These are phyloP conservation scores for Centella asiatica DNA, from an alignment of 129 eudicot genomes.

Conservation along the genomic window DNA sequence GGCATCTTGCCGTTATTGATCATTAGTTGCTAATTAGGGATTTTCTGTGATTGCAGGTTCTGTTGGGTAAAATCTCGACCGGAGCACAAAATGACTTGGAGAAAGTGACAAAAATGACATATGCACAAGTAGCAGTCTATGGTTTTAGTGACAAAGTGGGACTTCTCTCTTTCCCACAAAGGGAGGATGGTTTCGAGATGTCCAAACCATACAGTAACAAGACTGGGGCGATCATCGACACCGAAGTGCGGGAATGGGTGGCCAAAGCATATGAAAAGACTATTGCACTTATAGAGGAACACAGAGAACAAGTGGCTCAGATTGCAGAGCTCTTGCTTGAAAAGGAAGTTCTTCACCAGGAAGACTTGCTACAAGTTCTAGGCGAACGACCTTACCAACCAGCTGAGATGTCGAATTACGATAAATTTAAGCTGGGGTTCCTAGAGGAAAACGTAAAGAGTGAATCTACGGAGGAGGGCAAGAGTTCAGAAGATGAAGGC, in stretches of 20 bases:
- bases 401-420: constrained; percentile 67
- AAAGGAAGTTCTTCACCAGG: constrained; percentile 92
- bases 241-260: constrained; percentile 90
- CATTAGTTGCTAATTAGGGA: background rate
- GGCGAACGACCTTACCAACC: constrained; percentile 86
- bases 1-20: background rate
- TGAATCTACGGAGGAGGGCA: constrained; percentile 15
- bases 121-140: constrained; percentile 89
- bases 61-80: constrained; percentile 80
- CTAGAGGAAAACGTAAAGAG: constrained; percentile 33
- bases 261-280: constrained; percentile 65
- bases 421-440: constrained; percentile 73
- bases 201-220: constrained; percentile 86
- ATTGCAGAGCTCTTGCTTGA: constrained; percentile 76
- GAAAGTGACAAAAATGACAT: constrained; percentile 92
- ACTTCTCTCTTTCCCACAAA: constrained; percentile 71
- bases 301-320: constrained; percentile 71
- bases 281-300: constrained; percentile 50
- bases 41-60: constrained; percentile 36
- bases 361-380: constrained; percentile 61
- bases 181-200: constrained; percentile 82
- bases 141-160: constrained; percentile 93
- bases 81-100: constrained; percentile 95
- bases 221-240: constrained; percentile 73
- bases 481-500: constrained; percentile 28